Conservation (phyloP, 192 early-diverging fungal species). For the Gamsiella multidivaricata region DNA sequence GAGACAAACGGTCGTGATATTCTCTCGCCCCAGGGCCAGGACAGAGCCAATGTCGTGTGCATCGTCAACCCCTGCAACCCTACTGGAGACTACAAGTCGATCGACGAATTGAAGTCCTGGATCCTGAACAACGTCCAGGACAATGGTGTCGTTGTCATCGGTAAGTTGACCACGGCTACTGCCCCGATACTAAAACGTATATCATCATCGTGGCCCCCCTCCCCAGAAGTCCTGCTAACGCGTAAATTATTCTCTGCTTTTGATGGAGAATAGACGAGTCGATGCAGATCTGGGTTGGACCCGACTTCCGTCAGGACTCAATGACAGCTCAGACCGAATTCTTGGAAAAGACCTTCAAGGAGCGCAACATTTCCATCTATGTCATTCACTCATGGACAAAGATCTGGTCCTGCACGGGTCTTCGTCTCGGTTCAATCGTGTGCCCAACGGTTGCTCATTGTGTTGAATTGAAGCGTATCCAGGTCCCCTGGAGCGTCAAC, state of each 20-base stretch:
- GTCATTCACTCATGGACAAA: constrained; percentile 96
- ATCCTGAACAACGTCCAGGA: constrained; percentile 78
- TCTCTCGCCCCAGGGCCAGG: constrained; percentile 63
- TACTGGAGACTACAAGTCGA: constrained; percentile 85
- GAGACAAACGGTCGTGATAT: constrained; percentile 77
- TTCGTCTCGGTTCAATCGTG: constrained; percentile 88
- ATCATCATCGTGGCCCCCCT: too few relatives aligned
- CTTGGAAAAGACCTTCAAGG: constrained; percentile 66
- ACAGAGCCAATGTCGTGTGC: constrained; percentile 78
- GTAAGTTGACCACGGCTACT: constrained; percentile 45
- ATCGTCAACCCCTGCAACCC: constrained; percentile 95
- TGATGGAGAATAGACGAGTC: constrained; percentile 74
- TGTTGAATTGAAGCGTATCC: constrained; percentile 77
- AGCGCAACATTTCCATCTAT: constrained; percentile 79
- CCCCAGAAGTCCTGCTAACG: background rate
- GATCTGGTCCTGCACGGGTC: constrained; percentile 92
- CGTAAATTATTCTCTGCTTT: background rate
- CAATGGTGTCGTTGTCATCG: constrained; percentile 86
- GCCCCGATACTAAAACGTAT: too few relatives aligned
- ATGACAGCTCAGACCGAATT: constrained; percentile 80
- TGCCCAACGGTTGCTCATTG: constrained; percentile 84
- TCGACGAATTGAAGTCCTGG: constrained; percentile 80
- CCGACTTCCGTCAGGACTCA: constrained; percentile 84
- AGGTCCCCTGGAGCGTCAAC: constrained; percentile 96
- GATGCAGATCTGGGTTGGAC: constrained; percentile 94